Evolutionary conservation across 495 filamentous ascomycete genomes (phyloP), one percentile per base, ranked within the genome.

Genomic region (Penicillium steckii): DNA sequence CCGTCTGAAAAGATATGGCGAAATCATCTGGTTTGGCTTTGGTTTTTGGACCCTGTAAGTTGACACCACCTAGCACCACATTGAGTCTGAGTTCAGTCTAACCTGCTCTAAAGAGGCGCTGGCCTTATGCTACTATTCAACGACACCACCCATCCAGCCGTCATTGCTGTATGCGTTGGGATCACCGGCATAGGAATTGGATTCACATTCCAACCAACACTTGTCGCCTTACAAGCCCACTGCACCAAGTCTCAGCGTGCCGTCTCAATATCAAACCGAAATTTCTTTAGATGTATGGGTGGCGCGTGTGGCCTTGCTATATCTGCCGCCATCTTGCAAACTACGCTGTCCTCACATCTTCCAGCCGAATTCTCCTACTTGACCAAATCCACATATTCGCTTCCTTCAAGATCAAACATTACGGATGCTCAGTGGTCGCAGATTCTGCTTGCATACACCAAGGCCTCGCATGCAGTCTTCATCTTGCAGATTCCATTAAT

Each of bases 201-300:
- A n/a, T 70, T 69, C 44, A 77, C 77, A 12, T 83, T 85, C 53
- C 83, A 86, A 55, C 83, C 83, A 12, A 76, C 75, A 13, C 68
- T 87, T 0, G 78, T 87, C n/a, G 84, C 84, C 8, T 62, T 83
- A 18, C 83, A 86, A 61, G 81, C 84, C 8, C 81, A 85, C 59
- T 81, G 72, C 30, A 73, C 68, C 12, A 79, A 82, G 41, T 61
- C 75, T 1, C 80, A 87, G 43, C 72, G 83, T 38, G 84, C 84
- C 0, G 77, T 86, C 1, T 75, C 82, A 7, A 85, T 83, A 22
- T 78, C 77, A 9, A 74, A 82, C 49, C 77, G 84, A 5, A 87
- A 87, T 56, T 85, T 86, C 63, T 75, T 86, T 57, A 78, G 84
- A 17, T 79, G 77, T 25, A 66, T 84, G 8, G 84, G 84, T 8